Conservation (phyloP, 2,329 filamentous ascomycete genomes). For the Clonostachys byssicola region DNA sequence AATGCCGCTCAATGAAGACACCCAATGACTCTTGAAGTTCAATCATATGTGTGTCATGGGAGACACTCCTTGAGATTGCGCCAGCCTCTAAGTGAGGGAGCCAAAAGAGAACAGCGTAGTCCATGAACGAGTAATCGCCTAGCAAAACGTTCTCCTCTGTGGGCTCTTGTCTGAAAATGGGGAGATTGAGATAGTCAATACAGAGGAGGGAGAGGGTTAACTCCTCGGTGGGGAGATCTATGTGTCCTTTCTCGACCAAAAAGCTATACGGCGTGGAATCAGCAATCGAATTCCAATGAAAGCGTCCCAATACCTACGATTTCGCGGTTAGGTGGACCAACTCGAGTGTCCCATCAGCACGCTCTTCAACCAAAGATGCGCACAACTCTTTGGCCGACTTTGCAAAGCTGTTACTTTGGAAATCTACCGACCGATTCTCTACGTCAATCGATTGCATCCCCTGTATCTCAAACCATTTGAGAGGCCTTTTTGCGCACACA, state of each 20-base stretch:
- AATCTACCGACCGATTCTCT: background rate
- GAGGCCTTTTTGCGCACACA: background rate
- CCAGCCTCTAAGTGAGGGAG: background rate
- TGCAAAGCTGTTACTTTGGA: background rate
- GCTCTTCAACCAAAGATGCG: background rate
- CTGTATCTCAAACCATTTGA: background rate
- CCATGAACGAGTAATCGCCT: background rate
- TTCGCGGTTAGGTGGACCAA: background rate
- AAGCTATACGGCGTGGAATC: background rate
- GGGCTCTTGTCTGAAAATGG: background rate
- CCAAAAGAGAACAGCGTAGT: background rate
- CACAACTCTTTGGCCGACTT: background rate
- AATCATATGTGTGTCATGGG: background rate
- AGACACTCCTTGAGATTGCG: background rate
- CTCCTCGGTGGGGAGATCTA: background rate
- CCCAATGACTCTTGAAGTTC: background rate
- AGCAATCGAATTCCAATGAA: background rate
- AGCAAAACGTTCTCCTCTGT: background rate
- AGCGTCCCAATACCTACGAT: background rate
- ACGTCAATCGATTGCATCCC: background rate
- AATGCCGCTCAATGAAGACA: background rate
- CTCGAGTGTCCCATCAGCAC: background rate
- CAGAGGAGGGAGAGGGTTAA: background rate
- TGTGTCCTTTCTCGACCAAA: background rate
- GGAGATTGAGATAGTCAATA: background rate